These are phyloP conservation scores for Apophysomyces elegans DNA, from an alignment of 371 early-diverging fungal species.

Conservation along the genomic window DNA sequence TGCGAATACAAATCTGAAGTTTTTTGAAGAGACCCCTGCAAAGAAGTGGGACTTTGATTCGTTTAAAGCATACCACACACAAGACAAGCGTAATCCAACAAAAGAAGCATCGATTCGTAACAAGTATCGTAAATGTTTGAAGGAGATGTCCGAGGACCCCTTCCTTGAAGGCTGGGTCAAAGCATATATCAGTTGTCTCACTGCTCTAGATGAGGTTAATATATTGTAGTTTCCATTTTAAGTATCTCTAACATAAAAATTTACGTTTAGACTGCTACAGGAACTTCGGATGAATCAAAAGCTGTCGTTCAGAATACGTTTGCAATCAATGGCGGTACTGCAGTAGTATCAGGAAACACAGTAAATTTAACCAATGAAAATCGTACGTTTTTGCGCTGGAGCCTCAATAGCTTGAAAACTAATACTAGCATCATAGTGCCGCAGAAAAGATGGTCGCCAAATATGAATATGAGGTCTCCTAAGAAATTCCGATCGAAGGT, in stretches of 20 bases:
- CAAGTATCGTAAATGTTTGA: not conserved
- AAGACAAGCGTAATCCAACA: not conserved
- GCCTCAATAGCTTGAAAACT: not conserved
- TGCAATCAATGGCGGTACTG: not conserved
- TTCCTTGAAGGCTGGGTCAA: not conserved
- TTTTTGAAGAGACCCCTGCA: not conserved
- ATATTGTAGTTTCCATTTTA: not conserved
- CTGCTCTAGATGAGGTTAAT: not conserved
- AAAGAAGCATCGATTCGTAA: not conserved
- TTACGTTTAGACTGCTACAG: not conserved
- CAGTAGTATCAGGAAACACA: not conserved
- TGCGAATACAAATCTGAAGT: slow-evolving; percentile 1
- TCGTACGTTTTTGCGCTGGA: not conserved
- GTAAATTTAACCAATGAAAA: not conserved
- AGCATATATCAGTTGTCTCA: not conserved
- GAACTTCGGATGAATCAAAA: not conserved
- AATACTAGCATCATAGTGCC: not conserved
- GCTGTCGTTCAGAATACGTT: not conserved
- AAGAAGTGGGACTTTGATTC: not conserved
- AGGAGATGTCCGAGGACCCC: not conserved
- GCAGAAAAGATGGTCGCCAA: not conserved
- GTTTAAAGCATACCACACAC: not conserved
- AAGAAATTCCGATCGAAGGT: not conserved
- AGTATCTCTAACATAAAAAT: not conserved
- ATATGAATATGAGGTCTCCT: not conserved